Evolutionary conservation across 805 yeast species (phyloP).

Genomic region (Starmera amethionina): DNA sequence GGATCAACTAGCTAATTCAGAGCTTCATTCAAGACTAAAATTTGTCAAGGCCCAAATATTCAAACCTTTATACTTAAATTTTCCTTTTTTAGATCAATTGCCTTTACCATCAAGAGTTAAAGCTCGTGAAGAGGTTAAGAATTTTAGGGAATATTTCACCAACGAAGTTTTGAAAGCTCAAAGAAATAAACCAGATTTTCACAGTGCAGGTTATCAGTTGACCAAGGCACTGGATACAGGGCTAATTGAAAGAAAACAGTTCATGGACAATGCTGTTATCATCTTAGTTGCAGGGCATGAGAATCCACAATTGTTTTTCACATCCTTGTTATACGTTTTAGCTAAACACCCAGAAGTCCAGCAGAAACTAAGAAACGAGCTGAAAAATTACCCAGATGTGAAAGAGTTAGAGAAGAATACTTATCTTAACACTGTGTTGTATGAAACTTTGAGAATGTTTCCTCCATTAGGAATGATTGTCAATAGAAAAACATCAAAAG

Average conservation of each 20-base stretch:
- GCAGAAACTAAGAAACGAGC: conserved; percentile 17
- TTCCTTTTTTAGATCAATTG: conserved; percentile 42
- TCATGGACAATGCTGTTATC: conserved; percentile 44
- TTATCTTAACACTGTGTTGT: conserved; percentile 26
- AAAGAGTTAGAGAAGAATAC: conserved; percentile 13
- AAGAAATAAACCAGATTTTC: conserved; percentile 15
- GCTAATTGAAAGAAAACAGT: conserved; percentile 32
- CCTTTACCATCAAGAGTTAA: conserved; percentile 37
- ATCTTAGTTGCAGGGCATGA: conserved; percentile 56
- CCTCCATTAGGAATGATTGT: conserved; percentile 52
- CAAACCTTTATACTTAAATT: conserved; percentile 41
- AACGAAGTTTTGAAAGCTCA: conserved; percentile 24
- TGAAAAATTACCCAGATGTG: conserved; percentile 1
- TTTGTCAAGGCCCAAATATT: conserved; percentile 43
- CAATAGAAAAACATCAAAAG: conserved; percentile 34
- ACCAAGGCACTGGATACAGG: conserved; percentile 29
- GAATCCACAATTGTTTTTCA: conserved; percentile 44
- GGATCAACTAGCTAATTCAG: conserved; percentile 15
- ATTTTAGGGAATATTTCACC: conserved; percentile 29
- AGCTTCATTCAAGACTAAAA: conserved; percentile 30
- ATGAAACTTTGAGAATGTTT: conserved; percentile 37
- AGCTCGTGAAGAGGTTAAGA: conserved; percentile 33
- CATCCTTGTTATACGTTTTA: conserved; percentile 35
- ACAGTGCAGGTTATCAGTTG: conserved; percentile 32
- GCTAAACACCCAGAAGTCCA: conserved; percentile 33